Evolutionary conservation across 2,329 filamentous ascomycete species (phyloP).

Genomic region (Ramularia endophylla): DNA sequence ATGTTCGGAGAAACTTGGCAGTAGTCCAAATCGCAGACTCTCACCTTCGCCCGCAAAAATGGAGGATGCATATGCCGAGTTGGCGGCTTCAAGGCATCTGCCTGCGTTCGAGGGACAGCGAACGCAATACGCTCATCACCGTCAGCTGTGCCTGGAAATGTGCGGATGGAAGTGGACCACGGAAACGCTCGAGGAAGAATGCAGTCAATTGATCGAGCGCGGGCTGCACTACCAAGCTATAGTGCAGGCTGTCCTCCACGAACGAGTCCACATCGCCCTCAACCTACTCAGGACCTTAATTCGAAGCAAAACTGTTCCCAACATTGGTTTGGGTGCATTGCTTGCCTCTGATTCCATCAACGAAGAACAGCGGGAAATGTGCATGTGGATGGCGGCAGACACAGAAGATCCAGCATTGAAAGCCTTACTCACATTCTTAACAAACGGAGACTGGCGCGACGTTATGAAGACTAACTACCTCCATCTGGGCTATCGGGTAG

Average conservation of each 20-base stretch:
- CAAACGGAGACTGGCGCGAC: constrained; percentile 67
- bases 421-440: constrained; percentile 71
- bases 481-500: constrained; percentile 67
- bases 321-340: constrained; percentile 44
- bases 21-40: constrained; percentile 20
- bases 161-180: constrained; percentile 63
- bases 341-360: constrained; percentile 47
- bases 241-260: constrained; percentile 68
- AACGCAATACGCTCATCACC: constrained; percentile 62
- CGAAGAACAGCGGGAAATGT: constrained; percentile 55
- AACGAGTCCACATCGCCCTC: constrained; percentile 62
- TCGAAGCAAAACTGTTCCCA: constrained; percentile 58
- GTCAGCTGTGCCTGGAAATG: constrained; percentile 68
- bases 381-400: constrained; percentile 56
- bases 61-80: constrained; percentile 49
- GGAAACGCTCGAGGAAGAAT: constrained; percentile 45
- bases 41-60: constrained; percentile 20
- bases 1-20: constrained; percentile 59
- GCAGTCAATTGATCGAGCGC: constrained; percentile 45
- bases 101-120: constrained; percentile 57
- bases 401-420: constrained; percentile 72
- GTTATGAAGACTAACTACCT: constrained; percentile 69
- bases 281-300: constrained; percentile 64
- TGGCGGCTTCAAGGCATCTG: constrained; percentile 59
- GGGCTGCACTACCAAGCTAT: constrained; percentile 68